phyloP scores from a whole-genome alignment of 805 yeast species.

The Lipomyces mesembrius region DNA sequence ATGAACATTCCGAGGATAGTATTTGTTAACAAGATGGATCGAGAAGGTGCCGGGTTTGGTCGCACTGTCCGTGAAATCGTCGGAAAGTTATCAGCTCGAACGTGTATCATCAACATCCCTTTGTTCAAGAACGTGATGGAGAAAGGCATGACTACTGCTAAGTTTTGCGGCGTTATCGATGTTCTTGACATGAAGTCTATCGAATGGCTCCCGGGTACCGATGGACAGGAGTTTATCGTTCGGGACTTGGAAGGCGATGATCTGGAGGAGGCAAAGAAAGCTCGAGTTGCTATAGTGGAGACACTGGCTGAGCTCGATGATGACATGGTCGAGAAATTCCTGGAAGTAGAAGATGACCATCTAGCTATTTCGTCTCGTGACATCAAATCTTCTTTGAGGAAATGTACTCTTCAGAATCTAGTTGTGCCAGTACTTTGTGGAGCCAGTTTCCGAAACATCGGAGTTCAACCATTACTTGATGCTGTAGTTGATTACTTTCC shows the following conservation, averaged over 20 bases:
- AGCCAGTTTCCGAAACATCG: slow-evolving; percentile 87
- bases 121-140: slow-evolving; percentile 36
- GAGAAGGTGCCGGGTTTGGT: slow-evolving; percentile 93
- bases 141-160: slow-evolving; percentile 43
- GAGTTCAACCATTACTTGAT: slow-evolving; percentile 92
- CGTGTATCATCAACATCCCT: slow-evolving; percentile 78
- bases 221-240: slow-evolving; percentile 55
- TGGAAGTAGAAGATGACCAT: slow-evolving; percentile 72
- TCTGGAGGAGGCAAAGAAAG: slow-evolving; percentile 56
- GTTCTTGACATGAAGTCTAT: slow-evolving; percentile 66
- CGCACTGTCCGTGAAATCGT: slow-evolving; percentile 86
- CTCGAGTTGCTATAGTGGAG: slow-evolving; percentile 80
- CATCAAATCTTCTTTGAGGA: slow-evolving; percentile 64
- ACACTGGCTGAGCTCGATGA: slow-evolving; percentile 85
- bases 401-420: slow-evolving; percentile 60
- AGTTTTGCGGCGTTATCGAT: slow-evolving; percentile 76
- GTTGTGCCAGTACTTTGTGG: slow-evolving; percentile 89
- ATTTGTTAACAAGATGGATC: slow-evolving; percentile 92
- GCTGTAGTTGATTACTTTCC: slow-evolving; percentile 80
- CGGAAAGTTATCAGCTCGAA: slow-evolving; percentile 71
- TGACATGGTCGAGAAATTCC: slow-evolving; percentile 69
- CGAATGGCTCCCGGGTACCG: slow-evolving; percentile 48
- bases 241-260: slow-evolving; percentile 41
- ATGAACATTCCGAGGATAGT: slow-evolving; percentile 74
- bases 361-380: slow-evolving; percentile 56